Evolutionary conservation across 805 yeast species (phyloP), one percentile per base, ranked within the genome.

Genomic region (Candida ortonii): DNA sequence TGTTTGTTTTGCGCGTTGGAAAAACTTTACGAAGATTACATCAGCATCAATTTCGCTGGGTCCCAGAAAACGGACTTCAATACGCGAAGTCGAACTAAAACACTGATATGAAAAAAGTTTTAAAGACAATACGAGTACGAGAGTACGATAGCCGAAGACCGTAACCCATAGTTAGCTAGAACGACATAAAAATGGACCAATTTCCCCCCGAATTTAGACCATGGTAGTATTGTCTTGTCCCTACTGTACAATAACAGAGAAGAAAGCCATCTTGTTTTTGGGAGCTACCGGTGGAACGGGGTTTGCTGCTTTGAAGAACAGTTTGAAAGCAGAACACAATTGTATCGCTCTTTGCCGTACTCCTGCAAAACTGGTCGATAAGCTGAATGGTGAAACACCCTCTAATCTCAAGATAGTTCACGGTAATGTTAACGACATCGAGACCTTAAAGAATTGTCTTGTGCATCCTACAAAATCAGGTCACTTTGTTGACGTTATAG

Each of bases 311-410:
- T 17, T 30, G 8, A 15, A 30, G 12, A 13, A 16, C 5, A 30
- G 33, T 11, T 13, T 30, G 14, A 13, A 10, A 4, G 25, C 33
- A 7, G 33, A 26, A 5, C n/a, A 22, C 21, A 9, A 6, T 8
- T 30, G 33, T 23, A 30, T 13, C 33, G 33, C 33, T 9, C 26
- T 30, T 11, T 30, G 33, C 19, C 4, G 33, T 5, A 22, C 33
- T 10, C 33, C 33, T 5, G n/a, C n/a, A 10, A 22, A 22, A 7
- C 21, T 30, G 16, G 22, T 16, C 3, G 26, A 20, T 9, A 21
- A 20, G 26, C 10, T 22, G 10, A 17, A 30, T 7, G 21, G 11
- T 17, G 14, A 15, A 5, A n/a, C n/a, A 7, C 20, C 20, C n/a
- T 22, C 3, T 5, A 30, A 30, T 16, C 14, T 30, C 8, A 11